A percentile compares a stretch with the other conserved stretches of the same genome.
Conservation (phyloP, 1,284 basidiomycete species). For the Rhodofomes roseus region DNA sequence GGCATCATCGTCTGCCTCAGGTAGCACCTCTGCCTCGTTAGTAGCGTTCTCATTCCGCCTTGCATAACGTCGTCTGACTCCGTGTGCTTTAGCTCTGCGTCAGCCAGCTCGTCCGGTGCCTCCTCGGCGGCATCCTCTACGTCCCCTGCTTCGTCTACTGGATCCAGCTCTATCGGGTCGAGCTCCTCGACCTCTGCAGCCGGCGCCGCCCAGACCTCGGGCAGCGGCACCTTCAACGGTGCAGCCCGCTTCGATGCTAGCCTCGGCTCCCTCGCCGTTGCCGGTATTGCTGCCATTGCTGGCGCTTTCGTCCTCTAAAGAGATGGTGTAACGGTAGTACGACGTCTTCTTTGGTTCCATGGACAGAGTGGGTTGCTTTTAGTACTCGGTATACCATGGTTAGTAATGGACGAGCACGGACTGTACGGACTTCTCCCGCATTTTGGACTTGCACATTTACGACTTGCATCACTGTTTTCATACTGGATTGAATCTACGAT, state of each 20-base stretch:
- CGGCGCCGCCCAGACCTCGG: slow-evolving; percentile 10
- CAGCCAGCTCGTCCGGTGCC: background rate
- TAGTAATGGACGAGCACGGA: slow-evolving; percentile 9
- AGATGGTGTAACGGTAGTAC: background rate
- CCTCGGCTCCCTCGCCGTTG: slow-evolving; percentile 19
- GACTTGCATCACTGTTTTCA: background rate
- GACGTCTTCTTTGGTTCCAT: background rate
- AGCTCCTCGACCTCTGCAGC: slow-evolving; percentile 6
- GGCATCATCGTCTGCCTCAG: slow-evolving; percentile 15
- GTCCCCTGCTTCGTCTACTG: background rate
- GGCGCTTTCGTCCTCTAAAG: slow-evolving; percentile 24
- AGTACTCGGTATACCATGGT: slow-evolving; percentile 1
- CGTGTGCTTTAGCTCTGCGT: background rate
- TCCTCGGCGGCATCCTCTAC: background rate
- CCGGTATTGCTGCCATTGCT: slow-evolving; percentile 21
- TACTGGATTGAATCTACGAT: background rate
- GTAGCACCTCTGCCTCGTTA: slow-evolving; percentile 8
- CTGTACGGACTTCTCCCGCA: slow-evolving; percentile 7
- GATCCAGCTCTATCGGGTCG: background rate
- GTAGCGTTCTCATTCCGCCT: background rate
- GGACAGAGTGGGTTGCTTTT: slow-evolving; percentile 1
- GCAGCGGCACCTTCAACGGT: slow-evolving; percentile 21
- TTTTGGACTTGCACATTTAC: slow-evolving; percentile 1
- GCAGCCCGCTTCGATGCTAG: slow-evolving; percentile 12
- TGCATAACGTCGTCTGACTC: background rate